Conservation (phyloP, 768 basidiomycete genomes). For the Suillus alpinus region DNA sequence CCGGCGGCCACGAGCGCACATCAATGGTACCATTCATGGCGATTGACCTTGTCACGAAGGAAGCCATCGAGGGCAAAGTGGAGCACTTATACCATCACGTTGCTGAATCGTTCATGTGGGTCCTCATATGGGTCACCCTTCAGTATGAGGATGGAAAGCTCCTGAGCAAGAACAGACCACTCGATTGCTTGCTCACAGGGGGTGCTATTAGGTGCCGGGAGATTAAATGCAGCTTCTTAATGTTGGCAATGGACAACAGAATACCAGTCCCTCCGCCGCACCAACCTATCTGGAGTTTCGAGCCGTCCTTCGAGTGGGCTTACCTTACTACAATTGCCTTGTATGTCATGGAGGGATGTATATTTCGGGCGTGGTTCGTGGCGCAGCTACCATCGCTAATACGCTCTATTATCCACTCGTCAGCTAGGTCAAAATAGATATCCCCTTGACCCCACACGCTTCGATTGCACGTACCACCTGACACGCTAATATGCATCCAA, state of each 20-base stretch:
- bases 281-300: not conserved
- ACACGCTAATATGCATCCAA: not conserved
- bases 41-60: constrained; percentile 23
- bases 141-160: not conserved
- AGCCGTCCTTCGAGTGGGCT: not conserved
- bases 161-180: not conserved
- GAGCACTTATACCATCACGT: constrained; percentile 29
- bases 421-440: not conserved
- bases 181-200: not conserved
- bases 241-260: not conserved
- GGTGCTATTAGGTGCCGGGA: not conserved
- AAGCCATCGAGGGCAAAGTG: constrained; percentile 13
- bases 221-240: not conserved
- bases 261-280: not conserved
- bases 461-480: not conserved
- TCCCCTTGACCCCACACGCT: not conserved
- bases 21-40: constrained; percentile 35
- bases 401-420: not conserved
- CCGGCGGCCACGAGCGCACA: constrained; percentile 14
- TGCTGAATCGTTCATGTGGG: constrained; percentile 33
- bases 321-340: not conserved
- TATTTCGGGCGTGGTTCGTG: not conserved
- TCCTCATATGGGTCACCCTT: constrained; percentile 15
- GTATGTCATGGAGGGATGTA: not conserved
- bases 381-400: not conserved